phyloP scores from a whole-genome alignment of 129 eudicot species.

The Logfia minima region DNA sequence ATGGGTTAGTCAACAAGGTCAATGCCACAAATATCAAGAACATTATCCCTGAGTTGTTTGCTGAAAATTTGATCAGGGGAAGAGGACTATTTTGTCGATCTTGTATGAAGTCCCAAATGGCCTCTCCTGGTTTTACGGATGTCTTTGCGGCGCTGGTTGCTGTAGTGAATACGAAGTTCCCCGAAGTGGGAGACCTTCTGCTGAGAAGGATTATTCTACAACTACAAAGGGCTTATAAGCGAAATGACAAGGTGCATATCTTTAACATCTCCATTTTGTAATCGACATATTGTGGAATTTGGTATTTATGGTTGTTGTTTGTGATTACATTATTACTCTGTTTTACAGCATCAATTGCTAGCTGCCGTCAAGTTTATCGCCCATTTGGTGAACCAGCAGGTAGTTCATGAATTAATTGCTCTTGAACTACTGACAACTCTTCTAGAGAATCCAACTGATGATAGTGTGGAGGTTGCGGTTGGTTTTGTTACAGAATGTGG shows the following conservation, averaged over 20 bases:
- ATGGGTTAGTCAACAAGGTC: constrained; percentile 90
- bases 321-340: neutral
- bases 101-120: constrained; percentile 98
- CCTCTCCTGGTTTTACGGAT: constrained; percentile 90
- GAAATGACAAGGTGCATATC: constrained; percentile 78
- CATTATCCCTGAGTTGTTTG: constrained; percentile 77
- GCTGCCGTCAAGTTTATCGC: constrained; percentile 95
- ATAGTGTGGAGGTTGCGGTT: constrained; percentile 97
- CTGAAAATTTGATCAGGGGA: constrained; percentile 85
- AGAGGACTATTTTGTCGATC: constrained; percentile 88
- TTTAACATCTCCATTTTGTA: neutral
- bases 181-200: constrained; percentile 86
- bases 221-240: constrained; percentile 80
- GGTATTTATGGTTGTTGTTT: constrained; percentile 3
- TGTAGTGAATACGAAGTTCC: constrained; percentile 88
- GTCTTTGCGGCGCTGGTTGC: constrained; percentile 94
- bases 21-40: constrained; percentile 77
- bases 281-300: neutral
- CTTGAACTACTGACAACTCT: constrained; percentile 79
- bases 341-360: constrained; percentile 72
- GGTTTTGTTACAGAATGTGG: constrained; percentile 97
- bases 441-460: constrained; percentile 89
- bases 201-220: constrained; percentile 78
- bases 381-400: constrained; percentile 90
- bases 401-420: constrained; percentile 91